Conservation (phyloP, 306 rosid species). For the Medicago arabica region DNA sequence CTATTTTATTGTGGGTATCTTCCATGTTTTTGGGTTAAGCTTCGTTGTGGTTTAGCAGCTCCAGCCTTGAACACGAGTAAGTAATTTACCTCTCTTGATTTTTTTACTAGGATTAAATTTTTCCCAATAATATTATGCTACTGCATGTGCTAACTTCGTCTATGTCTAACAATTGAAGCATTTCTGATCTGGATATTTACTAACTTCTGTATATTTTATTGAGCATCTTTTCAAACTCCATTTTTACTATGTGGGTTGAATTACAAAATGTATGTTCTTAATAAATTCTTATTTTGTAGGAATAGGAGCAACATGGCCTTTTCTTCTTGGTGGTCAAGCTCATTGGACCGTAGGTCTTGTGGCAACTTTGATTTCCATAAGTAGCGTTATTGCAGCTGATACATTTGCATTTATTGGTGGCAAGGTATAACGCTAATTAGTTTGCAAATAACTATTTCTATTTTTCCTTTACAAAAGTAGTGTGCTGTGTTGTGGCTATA, state of each 20-base stretch:
- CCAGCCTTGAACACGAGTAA: conserved; percentile 88
- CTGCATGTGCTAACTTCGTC: conserved; percentile 17
- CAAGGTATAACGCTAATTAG: conserved; percentile 64
- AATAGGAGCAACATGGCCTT: conserved; percentile 55
- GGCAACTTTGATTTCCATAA: conserved; percentile 82
- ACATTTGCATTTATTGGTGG: conserved; percentile 93
- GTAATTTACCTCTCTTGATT: conserved; percentile 33
- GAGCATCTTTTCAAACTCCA: background rate
- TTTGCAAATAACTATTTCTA: conserved; percentile 17
- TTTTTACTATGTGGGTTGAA: conserved; percentile 23
- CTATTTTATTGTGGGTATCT: conserved; percentile 95
- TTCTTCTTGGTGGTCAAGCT: conserved; percentile 63
- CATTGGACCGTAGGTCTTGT: conserved; percentile 99
- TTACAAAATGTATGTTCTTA: conserved; percentile 29
- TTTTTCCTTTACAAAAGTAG: conserved; percentile 17
- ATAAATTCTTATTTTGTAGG: conserved; percentile 47
- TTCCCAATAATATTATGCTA: background rate
- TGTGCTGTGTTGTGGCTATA: background rate
- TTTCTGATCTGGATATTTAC: conserved; percentile 12
- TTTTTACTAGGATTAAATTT: background rate
- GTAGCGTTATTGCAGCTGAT: conserved; percentile 94
- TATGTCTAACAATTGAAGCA: conserved; percentile 8
- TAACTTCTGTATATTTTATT: conserved; percentile 29
- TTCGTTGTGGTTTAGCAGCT: conserved; percentile 94
- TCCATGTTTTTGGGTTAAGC: conserved; percentile 98